Percentiles rank a stretch among this genome's conserved stretches.
Evolutionary conservation across 1,284 basidiomycete species (phyloP).

Genomic region (Cystobasidium pallidum): DNA sequence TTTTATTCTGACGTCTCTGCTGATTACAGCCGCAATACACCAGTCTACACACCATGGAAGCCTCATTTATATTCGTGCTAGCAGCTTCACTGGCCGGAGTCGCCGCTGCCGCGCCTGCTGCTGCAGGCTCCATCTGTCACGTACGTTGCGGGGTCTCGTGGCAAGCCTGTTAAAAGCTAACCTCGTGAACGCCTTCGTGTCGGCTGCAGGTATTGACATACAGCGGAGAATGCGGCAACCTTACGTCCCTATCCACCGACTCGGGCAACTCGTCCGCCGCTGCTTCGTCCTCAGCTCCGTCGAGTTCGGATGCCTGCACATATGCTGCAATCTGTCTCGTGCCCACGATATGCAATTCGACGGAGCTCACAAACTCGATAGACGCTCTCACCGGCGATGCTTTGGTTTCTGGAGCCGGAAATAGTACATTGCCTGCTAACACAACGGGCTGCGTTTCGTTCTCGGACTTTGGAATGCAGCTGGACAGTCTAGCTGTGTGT

Average conservation of each 20-base stretch:
- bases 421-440: not conserved
- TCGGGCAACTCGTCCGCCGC: not conserved
- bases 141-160: constrained; percentile 14
- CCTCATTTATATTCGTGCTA: not conserved
- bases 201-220: constrained; percentile 25
- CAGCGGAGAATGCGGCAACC: constrained; percentile 24
- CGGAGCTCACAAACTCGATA: not conserved
- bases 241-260: not conserved
- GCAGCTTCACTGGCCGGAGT: constrained; percentile 1
- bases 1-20: not conserved
- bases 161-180: not conserved
- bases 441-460: constrained; percentile 18
- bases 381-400: constrained; percentile 3
- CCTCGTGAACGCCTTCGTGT: not conserved
- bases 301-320: constrained; percentile 14
- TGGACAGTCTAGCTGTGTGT: constrained; percentile 7
- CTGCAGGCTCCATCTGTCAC: constrained; percentile 33
- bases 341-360: constrained; percentile 18
- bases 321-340: constrained; percentile 19
- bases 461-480: constrained; percentile 10
- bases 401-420: not conserved
- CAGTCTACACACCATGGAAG: constrained; percentile 1
- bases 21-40: not conserved
- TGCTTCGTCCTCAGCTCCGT: not conserved
- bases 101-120: constrained; percentile 9